Evolutionary conservation across 306 rosid species (phyloP), one percentile per base, ranked within the genome.

Genomic region (Vigna angularis): DNA sequence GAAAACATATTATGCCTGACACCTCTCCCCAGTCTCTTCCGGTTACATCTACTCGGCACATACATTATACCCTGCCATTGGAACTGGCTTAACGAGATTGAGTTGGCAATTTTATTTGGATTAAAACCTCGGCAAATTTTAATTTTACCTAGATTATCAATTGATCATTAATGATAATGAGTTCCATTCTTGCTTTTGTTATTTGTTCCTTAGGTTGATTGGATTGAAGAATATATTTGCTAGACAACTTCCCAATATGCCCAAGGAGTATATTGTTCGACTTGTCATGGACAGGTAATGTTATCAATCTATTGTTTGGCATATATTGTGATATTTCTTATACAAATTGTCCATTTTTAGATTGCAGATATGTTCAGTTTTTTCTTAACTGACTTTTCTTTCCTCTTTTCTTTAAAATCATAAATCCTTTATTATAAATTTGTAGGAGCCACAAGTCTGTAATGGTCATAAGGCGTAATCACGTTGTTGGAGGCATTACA

Each of bases 181-280:
- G 66, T 63, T 81, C 70, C 74, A 73, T 77, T 67, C 20, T 62
- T 70, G 66, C 77, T 30, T 61, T 42, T 85, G 56, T 50, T 81
- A 48, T 44, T 76, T 72, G 64, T 81, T 77, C 76, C 70, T 47
- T 76, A 93, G 99, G 98, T 81, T 93, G 85, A 92, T 95, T 63
- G 99, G 99, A 81, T 84, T 95, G 89, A 95, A 95, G 89, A 95
- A 95, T 83, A 95, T 93, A 80, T 95, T 95, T 83, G 97, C 96
- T 66, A 84, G 96, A 75, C 98, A 95, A 85, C 86, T 95, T 63
- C 98, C 99, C 30, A 95, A 95, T 84, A 93, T 95, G 99, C 98
- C 98, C n/a, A 95, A 95, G 87, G 99, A 95, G 89, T 95, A 95
- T 86, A 95, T 95, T 81, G 97, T 95, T 48, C 98, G 98, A 17